Percentiles rank a stretch among this genome's conserved stretches.
Evolutionary conservation across 805 yeast genomes (phyloP).

Genomic region (Barnettozyma pratensis): DNA sequence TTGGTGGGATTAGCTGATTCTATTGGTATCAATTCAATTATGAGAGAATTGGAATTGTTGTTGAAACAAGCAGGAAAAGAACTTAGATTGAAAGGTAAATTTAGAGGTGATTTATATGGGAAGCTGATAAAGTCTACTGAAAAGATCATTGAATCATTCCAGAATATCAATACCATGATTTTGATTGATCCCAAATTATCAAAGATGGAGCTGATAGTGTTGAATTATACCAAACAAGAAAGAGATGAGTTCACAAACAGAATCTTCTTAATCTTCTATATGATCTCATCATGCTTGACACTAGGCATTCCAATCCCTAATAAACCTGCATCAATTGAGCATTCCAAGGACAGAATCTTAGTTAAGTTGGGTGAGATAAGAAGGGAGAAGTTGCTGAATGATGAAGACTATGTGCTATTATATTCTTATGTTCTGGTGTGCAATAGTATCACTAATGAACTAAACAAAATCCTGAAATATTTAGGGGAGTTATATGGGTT

Average conservation of each 20-base stretch:
- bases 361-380: constrained; percentile 60
- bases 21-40: constrained; percentile 44
- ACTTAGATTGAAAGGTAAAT: constrained; percentile 67
- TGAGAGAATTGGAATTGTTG: constrained; percentile 55
- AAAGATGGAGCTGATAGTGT: constrained; percentile 48
- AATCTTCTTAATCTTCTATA: constrained; percentile 70
- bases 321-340: constrained; percentile 71
- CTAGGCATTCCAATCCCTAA: constrained; percentile 75
- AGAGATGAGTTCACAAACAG: constrained; percentile 66
- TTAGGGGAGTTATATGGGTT: constrained; percentile 61
- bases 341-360: constrained; percentile 65
- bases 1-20: constrained; percentile 24
- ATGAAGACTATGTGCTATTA: constrained; percentile 72
- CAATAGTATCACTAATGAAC: constrained; percentile 57
- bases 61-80: constrained; percentile 73
- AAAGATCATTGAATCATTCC: constrained; percentile 66
- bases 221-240: constrained; percentile 50
- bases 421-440: constrained; percentile 75
- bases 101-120: constrained; percentile 50
- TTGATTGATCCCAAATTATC: constrained; percentile 53
- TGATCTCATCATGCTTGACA: constrained; percentile 70
- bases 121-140: constrained; percentile 52
- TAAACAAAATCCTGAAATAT: constrained; percentile 49
- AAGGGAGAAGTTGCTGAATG: constrained; percentile 35
- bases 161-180: constrained; percentile 66